Evolutionary conservation across 768 basidiomycete species (phyloP).

Genomic region (Epithele typhae): DNA sequence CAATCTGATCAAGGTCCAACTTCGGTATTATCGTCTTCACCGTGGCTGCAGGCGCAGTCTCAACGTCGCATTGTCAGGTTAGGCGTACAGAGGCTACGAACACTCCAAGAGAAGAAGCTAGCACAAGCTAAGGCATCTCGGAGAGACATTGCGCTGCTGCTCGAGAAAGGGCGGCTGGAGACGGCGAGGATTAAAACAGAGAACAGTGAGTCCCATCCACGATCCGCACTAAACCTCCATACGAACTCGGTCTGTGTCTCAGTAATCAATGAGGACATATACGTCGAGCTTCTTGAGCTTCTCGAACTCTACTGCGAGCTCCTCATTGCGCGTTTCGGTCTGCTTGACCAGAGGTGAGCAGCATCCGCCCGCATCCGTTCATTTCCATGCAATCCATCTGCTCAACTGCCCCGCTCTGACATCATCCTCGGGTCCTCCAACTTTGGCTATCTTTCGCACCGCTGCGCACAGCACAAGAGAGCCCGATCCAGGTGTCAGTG

Average conservation of each 20-base stretch:
- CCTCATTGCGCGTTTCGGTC: slow-evolving; percentile 85
- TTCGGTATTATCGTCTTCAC: slow-evolving; percentile 33
- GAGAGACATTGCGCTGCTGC: slow-evolving; percentile 74
- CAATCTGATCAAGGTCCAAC: slow-evolving; percentile 36
- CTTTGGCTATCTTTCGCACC: too few relatives aligned
- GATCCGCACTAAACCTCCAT: slow-evolving; percentile 8
- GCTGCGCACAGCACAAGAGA: slow-evolving; percentile 53
- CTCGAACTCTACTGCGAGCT: slow-evolving; percentile 94
- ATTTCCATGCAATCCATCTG: too few relatives aligned
- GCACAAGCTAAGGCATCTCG: slow-evolving; percentile 73
- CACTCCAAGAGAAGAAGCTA: slow-evolving; percentile 88
- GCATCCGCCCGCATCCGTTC: not conserved
- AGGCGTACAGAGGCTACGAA: slow-evolving; percentile 81
- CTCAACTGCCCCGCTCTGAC: too few relatives aligned
- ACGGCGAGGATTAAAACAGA: slow-evolving; percentile 85
- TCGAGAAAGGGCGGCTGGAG: slow-evolving; percentile 79
- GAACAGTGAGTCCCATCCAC: slow-evolving; percentile 50
- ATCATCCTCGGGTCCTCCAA: too few relatives aligned
- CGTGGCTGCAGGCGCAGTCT: slow-evolving; percentile 28
- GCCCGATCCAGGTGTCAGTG: slow-evolving; percentile 82
- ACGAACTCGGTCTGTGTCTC: not conserved
- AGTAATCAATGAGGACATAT: slow-evolving; percentile 85
- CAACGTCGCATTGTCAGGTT: slow-evolving; percentile 43
- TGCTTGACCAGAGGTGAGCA: slow-evolving; percentile 83
- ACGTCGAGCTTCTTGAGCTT: slow-evolving; percentile 85